phyloP scores from a whole-genome alignment of 306 rosid species.

The Castanospermum australe region DNA sequence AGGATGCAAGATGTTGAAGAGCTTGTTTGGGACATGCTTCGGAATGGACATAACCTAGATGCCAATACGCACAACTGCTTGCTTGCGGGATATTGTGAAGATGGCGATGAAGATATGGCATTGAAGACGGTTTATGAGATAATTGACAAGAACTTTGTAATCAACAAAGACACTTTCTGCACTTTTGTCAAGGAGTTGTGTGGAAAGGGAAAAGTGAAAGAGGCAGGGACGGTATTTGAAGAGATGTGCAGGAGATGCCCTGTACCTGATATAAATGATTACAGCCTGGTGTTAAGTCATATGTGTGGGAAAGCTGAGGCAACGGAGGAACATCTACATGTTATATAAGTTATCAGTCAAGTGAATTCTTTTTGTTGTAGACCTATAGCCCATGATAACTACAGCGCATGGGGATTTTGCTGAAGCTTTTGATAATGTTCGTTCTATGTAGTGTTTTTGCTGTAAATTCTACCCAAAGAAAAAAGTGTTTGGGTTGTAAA shows the following conservation, averaged over 20 bases:
- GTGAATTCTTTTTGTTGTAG: background rate
- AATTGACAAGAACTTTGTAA: conserved; percentile 26
- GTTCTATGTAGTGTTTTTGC: no score
- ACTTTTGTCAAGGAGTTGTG: conserved; percentile 29
- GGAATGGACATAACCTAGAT: conserved; percentile 40
- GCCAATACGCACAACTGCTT: conserved; percentile 37
- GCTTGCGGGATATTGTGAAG: conserved; percentile 41
- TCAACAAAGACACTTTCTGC: conserved; percentile 42
- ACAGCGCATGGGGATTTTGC: background rate
- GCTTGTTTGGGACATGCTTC: conserved; percentile 46
- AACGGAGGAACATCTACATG: background rate
- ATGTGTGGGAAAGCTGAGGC: background rate
- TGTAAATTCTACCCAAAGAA: no score
- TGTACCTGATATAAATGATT: conserved; percentile 16
- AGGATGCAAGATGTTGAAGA: conserved; percentile 43
- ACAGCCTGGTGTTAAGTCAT: conserved; percentile 29
- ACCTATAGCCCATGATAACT: background rate
- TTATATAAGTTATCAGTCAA: background rate
- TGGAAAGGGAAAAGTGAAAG: conserved; percentile 31
- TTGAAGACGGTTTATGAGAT: conserved; percentile 32
- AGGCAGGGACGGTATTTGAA: conserved; percentile 35
- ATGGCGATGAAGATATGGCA: conserved; percentile 39
- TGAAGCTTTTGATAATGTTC: background rate
- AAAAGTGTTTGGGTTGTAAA: background rate
- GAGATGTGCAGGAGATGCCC: conserved; percentile 36